Evolutionary conservation across 768 basidiomycete genomes (phyloP).

Genomic region (Mycena venus): DNA sequence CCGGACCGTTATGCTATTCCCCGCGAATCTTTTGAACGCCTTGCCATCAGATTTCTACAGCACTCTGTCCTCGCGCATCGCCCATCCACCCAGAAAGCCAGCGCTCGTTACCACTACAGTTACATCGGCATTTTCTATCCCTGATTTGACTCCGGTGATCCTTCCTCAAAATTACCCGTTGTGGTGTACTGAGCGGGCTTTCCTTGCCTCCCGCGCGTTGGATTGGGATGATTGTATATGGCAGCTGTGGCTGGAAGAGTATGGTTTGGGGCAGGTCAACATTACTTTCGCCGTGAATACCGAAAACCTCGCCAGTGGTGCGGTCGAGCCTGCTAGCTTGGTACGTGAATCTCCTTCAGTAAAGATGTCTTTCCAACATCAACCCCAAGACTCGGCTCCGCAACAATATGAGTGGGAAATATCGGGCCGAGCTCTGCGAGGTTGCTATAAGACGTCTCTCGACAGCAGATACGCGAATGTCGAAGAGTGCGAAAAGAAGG

Average conservation of each 20-base stretch:
- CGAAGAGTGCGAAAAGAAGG: slow-evolving; percentile 54
- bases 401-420: slow-evolving; percentile 61
- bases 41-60: slow-evolving; percentile 35
- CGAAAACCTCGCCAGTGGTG: neutral
- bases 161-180: slow-evolving; percentile 58
- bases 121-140: slow-evolving; percentile 53
- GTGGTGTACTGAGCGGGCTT: slow-evolving; percentile 75
- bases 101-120: slow-evolving; percentile 41
- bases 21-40: slow-evolving; percentile 53
- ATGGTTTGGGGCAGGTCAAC: slow-evolving; percentile 46
- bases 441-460: slow-evolving; percentile 58
- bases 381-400: slow-evolving; percentile 53
- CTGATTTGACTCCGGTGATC: slow-evolving; percentile 60
- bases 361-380: neutral
- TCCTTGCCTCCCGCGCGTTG: slow-evolving; percentile 55
- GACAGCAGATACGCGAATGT: slow-evolving; percentile 44
- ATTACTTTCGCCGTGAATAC: slow-evolving; percentile 13
- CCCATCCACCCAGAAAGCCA: slow-evolving; percentile 5
- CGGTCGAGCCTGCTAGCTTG: neutral
- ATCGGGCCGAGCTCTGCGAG: slow-evolving; percentile 68
- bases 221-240: slow-evolving; percentile 80
- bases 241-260: slow-evolving; percentile 71
- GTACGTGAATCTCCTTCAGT: slow-evolving; percentile 5
- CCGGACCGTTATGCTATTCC: slow-evolving; percentile 63
- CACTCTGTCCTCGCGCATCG: slow-evolving; percentile 29